Base-by-base conservation (phyloP, 257 asterid genomes). In the Forsythia viridissima region DNA sequence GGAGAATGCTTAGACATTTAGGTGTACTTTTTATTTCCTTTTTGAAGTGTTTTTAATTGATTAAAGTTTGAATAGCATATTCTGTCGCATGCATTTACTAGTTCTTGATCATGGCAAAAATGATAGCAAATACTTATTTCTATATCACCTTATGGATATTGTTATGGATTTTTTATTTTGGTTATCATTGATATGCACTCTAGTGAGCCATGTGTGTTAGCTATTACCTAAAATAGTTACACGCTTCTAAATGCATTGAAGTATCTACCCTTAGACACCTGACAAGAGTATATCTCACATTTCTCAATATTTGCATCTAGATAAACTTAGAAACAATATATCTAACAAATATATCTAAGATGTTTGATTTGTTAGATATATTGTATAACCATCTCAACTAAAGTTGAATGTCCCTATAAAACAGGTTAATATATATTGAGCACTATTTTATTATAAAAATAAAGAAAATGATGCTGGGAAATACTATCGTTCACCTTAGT, bases 1-100 rank as follows among this genome's bases (percentile, higher is more conserved):
- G 68, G 44, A 46, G 82, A 69, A 80, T 61, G 38, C 80, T 74
- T 52, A 71, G 72, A 83, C 43, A 30, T 57, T 76, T 75, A 51
- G 46, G 6, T 76, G 79, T 57, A 37, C n/a, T 41, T 20, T 48
- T 3, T 63, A 63, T 63, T 63, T 63, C 15, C 69, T 30, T 63
- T 63, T 63, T 63, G 69, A 20, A 63, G 69, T 4, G 16, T 9
- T 6, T 5, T 21, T 63, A 30, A 63, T 63, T 63, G 39, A 63
- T 63, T 63, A 63, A 63, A 63, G 13, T 7, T 57, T 57, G 8
- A 34, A 57, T 57, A 12, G 4, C 37, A n/a, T 59, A 7, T 34
- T 59, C 12, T 36, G 30, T 63, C 39, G 12, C 37, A 63, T 63
- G 3, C 39, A 9, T 63, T 21, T 63, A 63, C 70, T 21, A 3